Evolutionary conservation across 2,329 filamentous ascomycete genomes (phyloP).

Genomic region (Camptophora hylomeconis): DNA sequence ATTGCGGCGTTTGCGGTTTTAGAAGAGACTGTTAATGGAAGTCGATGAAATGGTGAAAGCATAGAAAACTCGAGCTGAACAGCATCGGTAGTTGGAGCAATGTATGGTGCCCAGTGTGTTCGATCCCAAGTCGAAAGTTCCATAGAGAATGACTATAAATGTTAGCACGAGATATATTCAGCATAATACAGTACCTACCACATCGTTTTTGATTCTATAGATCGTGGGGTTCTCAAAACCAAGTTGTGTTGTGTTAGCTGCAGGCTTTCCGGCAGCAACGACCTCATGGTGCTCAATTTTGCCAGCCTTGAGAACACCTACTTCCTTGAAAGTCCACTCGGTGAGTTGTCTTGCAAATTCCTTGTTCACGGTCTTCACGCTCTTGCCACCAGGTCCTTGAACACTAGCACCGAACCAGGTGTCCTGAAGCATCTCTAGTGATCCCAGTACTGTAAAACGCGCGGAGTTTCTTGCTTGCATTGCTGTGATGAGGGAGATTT

Average conservation of each 20-base stretch:
- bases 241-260: slow-evolving; percentile 33
- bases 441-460: slow-evolving; percentile 72
- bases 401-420: slow-evolving; percentile 78
- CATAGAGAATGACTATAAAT: slow-evolving; percentile 62
- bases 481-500: slow-evolving; percentile 72
- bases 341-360: slow-evolving; percentile 74
- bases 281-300: slow-evolving; percentile 62
- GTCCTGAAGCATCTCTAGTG: slow-evolving; percentile 75
- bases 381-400: slow-evolving; percentile 41
- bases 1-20: slow-evolving; percentile 55
- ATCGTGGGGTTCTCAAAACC: slow-evolving; percentile 59
- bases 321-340: slow-evolving; percentile 95
- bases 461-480: slow-evolving; percentile 91
- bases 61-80: slow-evolving; percentile 96
- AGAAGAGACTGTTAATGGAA: slow-evolving; percentile 50
- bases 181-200: slow-evolving; percentile 50
- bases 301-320: slow-evolving; percentile 75
- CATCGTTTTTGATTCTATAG: slow-evolving; percentile 93
- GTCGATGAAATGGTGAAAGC: slow-evolving; percentile 92
- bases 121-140: slow-evolving; percentile 75
- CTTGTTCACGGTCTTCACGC: slow-evolving; percentile 59
- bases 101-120: slow-evolving; percentile 64
- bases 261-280: slow-evolving; percentile 34
- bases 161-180: slow-evolving; percentile 17
- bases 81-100: slow-evolving; percentile 53